Evolutionary conservation across 1,284 basidiomycete species (phyloP), one percentile per base, ranked within the genome.

Genomic region (Pascua guehoae): DNA sequence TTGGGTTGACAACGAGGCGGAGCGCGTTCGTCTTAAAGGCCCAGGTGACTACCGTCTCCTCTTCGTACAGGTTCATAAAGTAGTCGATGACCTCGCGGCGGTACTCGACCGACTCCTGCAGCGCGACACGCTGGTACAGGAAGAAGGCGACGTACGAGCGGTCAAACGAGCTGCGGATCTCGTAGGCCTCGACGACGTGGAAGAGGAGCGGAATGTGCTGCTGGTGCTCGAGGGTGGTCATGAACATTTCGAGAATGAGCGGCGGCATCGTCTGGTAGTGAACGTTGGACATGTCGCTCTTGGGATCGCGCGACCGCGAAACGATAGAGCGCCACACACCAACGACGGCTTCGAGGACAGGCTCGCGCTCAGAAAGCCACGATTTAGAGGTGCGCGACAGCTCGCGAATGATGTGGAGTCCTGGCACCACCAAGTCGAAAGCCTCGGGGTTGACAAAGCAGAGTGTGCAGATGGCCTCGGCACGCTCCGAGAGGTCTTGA

Each of bases 1-100:
- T 89, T 1, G 96, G 97, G 43, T 93, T 95, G 69, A 98, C 80
- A 57, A 98, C 81, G 59, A 90, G 85, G 7, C 92, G 88, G 48
- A 99, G 81, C 67, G 91, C 89, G 64, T 87, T 85, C 4, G 88
- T 87, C 78, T 97, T 98, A 77, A 91, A 88, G 12, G 82, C 78
- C 83, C 86, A 88, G 9, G 86, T 80, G 51, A 85, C 82, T 12
- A 58, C 57, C 5, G 82, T 77, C 5, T 80, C 75, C 61, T 89
- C 85, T 51, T 85, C 84, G 74, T 95, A 92, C 81, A 92, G 88
- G 46, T 84, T 83, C 58, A 96, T 80, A 78, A 97, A 98, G 58
- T 89, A 86, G 70, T 86, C 81, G 49, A 98, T 80, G 54, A 98
- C 81, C 61, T 89, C 89, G 44, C 89, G 85, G 54, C 88, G 88